These are phyloP conservation scores for Calophaca sinica DNA, from an alignment of 306 rosid genomes.

Conservation along the genomic window DNA sequence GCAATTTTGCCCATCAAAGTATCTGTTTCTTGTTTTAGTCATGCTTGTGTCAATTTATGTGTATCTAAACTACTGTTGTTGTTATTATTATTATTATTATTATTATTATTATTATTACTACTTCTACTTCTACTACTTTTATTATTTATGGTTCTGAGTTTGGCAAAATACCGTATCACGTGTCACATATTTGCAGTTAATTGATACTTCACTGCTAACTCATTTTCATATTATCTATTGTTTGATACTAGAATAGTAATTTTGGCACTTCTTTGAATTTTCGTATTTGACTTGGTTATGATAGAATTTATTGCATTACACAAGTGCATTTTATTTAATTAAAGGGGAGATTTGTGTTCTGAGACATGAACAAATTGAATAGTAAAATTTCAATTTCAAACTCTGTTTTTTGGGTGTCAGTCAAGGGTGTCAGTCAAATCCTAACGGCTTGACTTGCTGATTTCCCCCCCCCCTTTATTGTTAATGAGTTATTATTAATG, in stretches of 20 bases:
- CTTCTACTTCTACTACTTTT: too few species aligned
- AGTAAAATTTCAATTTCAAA: slow-evolving; percentile 16
- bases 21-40: slow-evolving; percentile 35
- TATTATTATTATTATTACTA: not conserved
- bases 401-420: slow-evolving; percentile 19
- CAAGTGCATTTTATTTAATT: slow-evolving; percentile 14
- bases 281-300: slow-evolving; percentile 22
- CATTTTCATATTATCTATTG: slow-evolving; percentile 16
- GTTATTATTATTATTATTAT: not conserved
- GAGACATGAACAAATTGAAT: not conserved
- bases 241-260: slow-evolving; percentile 24
- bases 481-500: slow-evolving; percentile 27
- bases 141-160: not conserved
- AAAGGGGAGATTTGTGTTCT: not conserved
- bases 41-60: slow-evolving; percentile 27
- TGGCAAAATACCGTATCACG: slow-evolving; percentile 6
- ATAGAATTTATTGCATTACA: slow-evolving; percentile 33
- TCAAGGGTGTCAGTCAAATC: slow-evolving; percentile 19
- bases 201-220: not conserved
- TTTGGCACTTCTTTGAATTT: slow-evolving; percentile 28
- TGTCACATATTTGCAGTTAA: slow-evolving; percentile 11
- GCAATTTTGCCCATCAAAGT: slow-evolving; percentile 97
- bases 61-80: not conserved
- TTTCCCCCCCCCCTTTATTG: not conserved
- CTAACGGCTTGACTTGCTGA: slow-evolving; percentile 20